Base-by-base conservation (phyloP, 768 basidiomycete species). In the Epithele typhae region DNA sequence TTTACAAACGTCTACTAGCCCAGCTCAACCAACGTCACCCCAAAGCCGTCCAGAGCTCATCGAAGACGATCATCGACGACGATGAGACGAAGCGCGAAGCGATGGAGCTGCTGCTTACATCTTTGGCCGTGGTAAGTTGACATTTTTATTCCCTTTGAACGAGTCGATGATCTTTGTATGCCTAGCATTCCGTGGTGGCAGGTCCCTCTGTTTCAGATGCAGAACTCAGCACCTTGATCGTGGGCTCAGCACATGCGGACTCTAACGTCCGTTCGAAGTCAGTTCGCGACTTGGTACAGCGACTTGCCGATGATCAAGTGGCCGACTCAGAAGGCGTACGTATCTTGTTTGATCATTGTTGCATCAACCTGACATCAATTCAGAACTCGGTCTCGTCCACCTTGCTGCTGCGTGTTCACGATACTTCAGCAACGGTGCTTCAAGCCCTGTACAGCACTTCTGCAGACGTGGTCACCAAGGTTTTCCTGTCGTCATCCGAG, bases 11-110 rank as follows among this genome's bases (percentile, higher is more conserved):
- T 12, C 57, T 88, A 0, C 68, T 92, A 30, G 70, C 74, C 8
- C 66, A 69, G 21, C 61, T 91, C 10, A 77, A 85, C 43, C 90
- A 90, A 54, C 79, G 85, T 17, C 71, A 87, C 55, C 76, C 82
- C 0, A 56, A 66, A 0, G 52, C 76, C 3, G 67, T 89, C 39
- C 70, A 72, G 24, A 59, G 63, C 4, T 64, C 62, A 9, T 70
- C 74, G 6, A 67, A 75, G 5, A 60, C 64, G 3, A 43, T 74
- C 4, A 57, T 69, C 22, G 62, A 59, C 10, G 62, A 56, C 15
- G 57, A 64, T 12, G 61, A 59, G 11, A 55, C 52, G 18, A 53
- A 47, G 22, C 71, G 68, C 51, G 73, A 73, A 15, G 61, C 61
- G 6, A 51, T 82, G 5, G 79, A 82, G 41, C 74, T 79, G 32